phyloP scores from a whole-genome alignment of 345 rosid species.

The Syzygium grande region DNA sequence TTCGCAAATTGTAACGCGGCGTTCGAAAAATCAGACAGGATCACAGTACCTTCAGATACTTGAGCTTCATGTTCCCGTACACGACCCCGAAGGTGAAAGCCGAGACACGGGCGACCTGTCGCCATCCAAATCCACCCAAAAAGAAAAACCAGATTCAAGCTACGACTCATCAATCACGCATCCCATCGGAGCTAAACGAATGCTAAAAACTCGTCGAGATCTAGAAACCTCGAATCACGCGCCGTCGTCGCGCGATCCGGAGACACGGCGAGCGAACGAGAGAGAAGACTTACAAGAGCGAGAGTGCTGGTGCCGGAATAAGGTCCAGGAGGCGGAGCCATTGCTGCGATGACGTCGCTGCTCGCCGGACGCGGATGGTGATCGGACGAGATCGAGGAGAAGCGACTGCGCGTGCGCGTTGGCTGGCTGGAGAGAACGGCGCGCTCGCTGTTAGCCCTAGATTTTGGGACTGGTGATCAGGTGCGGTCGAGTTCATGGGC shows the following conservation, averaged over 20 bases:
- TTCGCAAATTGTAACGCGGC: not conserved
- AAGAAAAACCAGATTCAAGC: not conserved
- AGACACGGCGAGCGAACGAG: not conserved
- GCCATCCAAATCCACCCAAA: not conserved
- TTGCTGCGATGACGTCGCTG: not conserved
- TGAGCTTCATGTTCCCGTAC: conserved; percentile 65
- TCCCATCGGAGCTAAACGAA: not conserved
- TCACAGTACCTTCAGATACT: conserved; percentile 45
- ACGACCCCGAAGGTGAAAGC: conserved; percentile 54
- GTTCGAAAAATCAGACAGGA: not conserved
- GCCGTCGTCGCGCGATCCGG: not conserved
- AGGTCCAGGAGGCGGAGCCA: conserved; percentile 69
- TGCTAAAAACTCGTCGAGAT: not conserved
- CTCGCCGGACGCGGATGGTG: not conserved
- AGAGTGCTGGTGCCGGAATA: conserved; percentile 81
- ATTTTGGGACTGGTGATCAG: not conserved
- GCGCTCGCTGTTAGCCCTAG: conserved; percentile 1
- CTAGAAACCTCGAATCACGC: not conserved
- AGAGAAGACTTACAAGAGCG: conserved; percentile 37
- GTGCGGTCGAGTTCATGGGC: not conserved
- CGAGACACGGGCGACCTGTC: conserved; percentile 64
- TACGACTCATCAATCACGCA: not conserved
- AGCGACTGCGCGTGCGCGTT: not conserved
- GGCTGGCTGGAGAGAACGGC: not conserved
- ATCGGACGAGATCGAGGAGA: not conserved